Percentiles rank a stretch among this genome's conserved stretches.
Evolutionary conservation across 2,329 filamentous ascomycete species (phyloP).

Genomic region (Elsinoe batatas): DNA sequence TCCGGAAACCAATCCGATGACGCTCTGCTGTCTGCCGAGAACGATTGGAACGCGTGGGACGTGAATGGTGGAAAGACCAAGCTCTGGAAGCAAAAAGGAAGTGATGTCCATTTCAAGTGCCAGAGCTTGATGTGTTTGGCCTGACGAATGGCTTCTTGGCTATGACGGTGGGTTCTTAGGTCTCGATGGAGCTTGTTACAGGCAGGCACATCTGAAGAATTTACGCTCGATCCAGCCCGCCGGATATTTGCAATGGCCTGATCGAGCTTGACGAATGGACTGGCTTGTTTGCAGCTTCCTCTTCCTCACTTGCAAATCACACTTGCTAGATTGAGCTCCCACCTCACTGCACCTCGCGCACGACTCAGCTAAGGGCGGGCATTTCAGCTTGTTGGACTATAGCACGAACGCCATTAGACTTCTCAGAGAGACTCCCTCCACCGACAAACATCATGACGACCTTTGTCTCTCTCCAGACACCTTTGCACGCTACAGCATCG

Average conservation of each 20-base stretch:
- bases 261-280: neutral
- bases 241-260: neutral
- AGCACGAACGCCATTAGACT: neutral
- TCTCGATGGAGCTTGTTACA: neutral
- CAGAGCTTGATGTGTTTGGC: neutral
- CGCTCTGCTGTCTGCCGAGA: neutral
- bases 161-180: constrained; percentile 5
- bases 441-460: constrained; percentile 21
- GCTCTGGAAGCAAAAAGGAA: neutral
- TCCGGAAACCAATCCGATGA: constrained; percentile 3
- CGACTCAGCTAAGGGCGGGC: neutral
- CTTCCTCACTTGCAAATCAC: neutral
- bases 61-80: constrained; percentile 3
- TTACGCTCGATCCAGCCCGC: neutral
- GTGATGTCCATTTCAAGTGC: neutral
- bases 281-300: neutral
- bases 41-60: constrained; percentile 6
- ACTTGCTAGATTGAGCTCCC: neutral
- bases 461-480: constrained; percentile 31
- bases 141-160: constrained; percentile 9
- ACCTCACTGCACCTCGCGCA: neutral
- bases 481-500: constrained; percentile 27
- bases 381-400: neutral
- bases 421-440: neutral
- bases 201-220: neutral